phyloP scores from a whole-genome alignment of 371 early-diverging fungal genomes.

The Apophysomyces elegans region DNA sequence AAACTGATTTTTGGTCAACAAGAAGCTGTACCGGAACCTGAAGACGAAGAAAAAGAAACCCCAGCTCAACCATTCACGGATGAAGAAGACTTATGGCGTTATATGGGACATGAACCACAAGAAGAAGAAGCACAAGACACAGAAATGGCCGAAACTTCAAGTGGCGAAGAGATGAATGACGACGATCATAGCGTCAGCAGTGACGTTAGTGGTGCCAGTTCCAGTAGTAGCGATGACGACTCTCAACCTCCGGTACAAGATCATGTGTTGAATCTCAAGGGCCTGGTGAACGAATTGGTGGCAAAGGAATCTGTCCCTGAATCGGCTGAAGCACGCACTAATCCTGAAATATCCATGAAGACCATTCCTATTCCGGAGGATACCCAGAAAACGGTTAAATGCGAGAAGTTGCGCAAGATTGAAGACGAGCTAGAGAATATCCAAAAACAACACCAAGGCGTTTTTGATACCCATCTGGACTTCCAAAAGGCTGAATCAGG shows the following conservation, averaged over 20 bases:
- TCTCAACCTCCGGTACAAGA: background rate
- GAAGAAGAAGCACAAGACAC: constrained; percentile 1
- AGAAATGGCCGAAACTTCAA: background rate
- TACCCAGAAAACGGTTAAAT: background rate
- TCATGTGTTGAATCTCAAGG: constrained; percentile 3
- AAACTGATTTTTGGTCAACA: constrained; percentile 9
- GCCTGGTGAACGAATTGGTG: background rate
- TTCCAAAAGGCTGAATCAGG: background rate
- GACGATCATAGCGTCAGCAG: background rate
- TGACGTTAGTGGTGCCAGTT: constrained; percentile 1
- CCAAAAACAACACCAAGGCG: constrained; percentile 4
- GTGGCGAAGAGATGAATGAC: background rate
- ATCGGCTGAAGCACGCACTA: background rate
- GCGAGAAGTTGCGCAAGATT: background rate
- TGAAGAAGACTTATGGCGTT: background rate
- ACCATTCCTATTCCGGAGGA: constrained; percentile 1
- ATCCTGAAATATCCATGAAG: background rate
- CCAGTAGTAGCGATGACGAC: background rate
- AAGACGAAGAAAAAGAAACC: background rate
- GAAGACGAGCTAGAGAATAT: background rate
- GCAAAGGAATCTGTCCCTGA: background rate
- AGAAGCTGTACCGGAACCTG: constrained; percentile 1
- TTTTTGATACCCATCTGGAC: background rate
- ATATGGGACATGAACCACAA: background rate
- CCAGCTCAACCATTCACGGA: constrained; percentile 1